phyloP scores from a whole-genome alignment of 2,329 filamentous ascomycete genomes.

The Colletotrichum noveboracense region DNA sequence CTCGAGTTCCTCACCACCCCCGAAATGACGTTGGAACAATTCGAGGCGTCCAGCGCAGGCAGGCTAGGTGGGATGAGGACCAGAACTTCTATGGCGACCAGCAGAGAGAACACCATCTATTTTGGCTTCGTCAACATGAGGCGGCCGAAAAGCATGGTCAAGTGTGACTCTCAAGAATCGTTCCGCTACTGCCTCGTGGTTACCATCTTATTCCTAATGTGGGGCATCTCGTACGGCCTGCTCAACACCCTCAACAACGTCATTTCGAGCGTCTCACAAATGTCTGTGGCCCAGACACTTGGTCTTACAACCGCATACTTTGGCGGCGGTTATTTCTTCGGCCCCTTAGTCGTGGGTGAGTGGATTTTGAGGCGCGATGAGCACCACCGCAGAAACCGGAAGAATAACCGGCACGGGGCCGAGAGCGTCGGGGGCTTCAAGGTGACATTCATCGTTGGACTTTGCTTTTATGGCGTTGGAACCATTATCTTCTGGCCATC shows the following conservation, averaged over 20 bases:
- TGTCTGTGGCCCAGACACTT: conserved; percentile 66
- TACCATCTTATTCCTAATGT: conserved; percentile 83
- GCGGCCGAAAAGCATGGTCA: conserved; percentile 72
- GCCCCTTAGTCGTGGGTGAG: conserved; percentile 71
- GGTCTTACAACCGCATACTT: conserved; percentile 76
- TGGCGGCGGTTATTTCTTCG: conserved; percentile 72
- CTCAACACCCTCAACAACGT: conserved; percentile 81
- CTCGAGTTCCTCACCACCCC: conserved; percentile 55
- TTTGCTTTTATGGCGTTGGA: conserved; percentile 75
- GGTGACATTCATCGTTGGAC: conserved; percentile 78
- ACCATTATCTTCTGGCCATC: conserved; percentile 90
- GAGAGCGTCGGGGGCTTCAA: conserved; percentile 72
- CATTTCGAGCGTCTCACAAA: conserved; percentile 66
- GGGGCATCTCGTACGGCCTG: conserved; percentile 90
- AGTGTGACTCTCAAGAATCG: conserved; percentile 67
- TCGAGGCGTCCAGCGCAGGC: conserved; percentile 21
- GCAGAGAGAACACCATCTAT: conserved; percentile 57
- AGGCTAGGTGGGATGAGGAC: conserved; percentile 28
- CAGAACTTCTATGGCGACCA: conserved; percentile 40
- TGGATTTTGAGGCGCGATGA: conserved; percentile 74
- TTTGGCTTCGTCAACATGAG: conserved; percentile 81
- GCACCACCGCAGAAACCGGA: conserved; percentile 51
- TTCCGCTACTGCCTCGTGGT: conserved; percentile 77
- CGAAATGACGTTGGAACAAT: conserved; percentile 17
- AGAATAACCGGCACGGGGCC: conserved; percentile 36